phyloP scores from a whole-genome alignment of 2,329 filamentous ascomycete species.

The Chaetomium globosum region DNA sequence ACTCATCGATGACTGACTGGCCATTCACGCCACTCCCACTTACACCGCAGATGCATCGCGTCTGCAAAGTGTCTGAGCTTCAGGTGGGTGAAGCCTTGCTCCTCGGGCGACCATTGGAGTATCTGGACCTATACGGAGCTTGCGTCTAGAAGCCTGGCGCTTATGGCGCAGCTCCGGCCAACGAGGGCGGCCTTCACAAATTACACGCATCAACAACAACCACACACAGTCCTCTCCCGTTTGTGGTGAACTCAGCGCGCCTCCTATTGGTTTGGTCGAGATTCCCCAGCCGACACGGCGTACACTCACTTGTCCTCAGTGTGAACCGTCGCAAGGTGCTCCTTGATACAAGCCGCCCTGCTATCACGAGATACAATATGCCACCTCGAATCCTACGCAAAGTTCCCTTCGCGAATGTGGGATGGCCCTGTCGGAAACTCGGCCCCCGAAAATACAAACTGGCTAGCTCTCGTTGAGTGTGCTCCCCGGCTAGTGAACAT shows the following conservation, averaged over 20 bases:
- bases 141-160: slow-evolving; percentile 12
- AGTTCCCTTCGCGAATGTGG: neutral
- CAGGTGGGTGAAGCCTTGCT: neutral
- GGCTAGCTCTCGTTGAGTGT: neutral
- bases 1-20: neutral
- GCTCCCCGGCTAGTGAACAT: neutral
- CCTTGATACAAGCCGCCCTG: neutral
- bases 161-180: slow-evolving; percentile 21
- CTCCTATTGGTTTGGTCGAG: neutral
- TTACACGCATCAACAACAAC: neutral
- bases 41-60: slow-evolving; percentile 2
- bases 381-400: neutral
- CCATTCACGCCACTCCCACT: neutral
- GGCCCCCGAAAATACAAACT: neutral
- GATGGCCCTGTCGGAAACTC: neutral
- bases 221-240: neutral
- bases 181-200: neutral
- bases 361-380: neutral
- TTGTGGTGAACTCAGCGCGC: neutral
- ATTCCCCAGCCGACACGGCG: neutral
- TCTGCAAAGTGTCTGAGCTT: neutral
- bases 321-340: neutral
- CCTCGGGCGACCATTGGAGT: slow-evolving; percentile 13
- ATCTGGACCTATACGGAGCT: neutral
- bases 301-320: neutral